Evolutionary conservation across 768 basidiomycete species (phyloP).

Genomic region (Serendipita sp.): DNA sequence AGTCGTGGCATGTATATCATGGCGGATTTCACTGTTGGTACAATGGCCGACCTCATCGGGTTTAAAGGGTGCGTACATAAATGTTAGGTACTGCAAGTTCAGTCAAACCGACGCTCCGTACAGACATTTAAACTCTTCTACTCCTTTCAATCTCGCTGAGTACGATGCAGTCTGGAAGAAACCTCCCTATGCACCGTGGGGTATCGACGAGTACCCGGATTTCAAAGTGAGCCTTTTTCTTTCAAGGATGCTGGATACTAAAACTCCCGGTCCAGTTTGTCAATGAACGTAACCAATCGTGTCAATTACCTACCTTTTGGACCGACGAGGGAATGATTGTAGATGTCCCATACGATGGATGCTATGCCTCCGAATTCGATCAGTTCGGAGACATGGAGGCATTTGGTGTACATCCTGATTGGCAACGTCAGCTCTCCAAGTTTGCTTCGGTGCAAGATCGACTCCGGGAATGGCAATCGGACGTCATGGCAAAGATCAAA

Average conservation of each 20-base stretch:
- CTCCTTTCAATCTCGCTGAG: conserved; percentile 65
- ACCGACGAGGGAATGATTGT: conserved; percentile 52
- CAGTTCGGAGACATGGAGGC: conserved; percentile 96
- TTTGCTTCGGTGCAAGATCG: conserved; percentile 95
- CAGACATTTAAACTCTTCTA: conserved; percentile 62
- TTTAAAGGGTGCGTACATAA: conserved; percentile 49
- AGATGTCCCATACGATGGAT: conserved; percentile 43
- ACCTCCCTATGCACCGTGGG: conserved; percentile 69
- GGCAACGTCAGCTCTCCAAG: conserved; percentile 86
- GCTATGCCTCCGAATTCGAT: conserved; percentile 73
- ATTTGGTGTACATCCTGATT: conserved; percentile 89
- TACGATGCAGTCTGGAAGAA: conserved; percentile 58
- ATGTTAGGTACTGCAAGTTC: conserved; percentile 8
- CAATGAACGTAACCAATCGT: conserved; percentile 60
- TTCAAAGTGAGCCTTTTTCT: conserved; percentile 36
- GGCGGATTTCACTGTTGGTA: conserved; percentile 87
- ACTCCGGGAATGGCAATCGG: conserved; percentile 78
- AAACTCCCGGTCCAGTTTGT: conserved; percentile 25
- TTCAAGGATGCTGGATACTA: not conserved
- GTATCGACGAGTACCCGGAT: conserved; percentile 68
- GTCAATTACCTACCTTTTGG: conserved; percentile 67
- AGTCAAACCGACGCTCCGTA: not conserved
- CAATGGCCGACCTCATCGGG: conserved; percentile 75
- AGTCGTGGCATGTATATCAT: conserved; percentile 78
- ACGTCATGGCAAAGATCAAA: conserved; percentile 61